phyloP scores from a whole-genome alignment of 805 yeast genomes.

The Yamadazyma akitaensis region DNA sequence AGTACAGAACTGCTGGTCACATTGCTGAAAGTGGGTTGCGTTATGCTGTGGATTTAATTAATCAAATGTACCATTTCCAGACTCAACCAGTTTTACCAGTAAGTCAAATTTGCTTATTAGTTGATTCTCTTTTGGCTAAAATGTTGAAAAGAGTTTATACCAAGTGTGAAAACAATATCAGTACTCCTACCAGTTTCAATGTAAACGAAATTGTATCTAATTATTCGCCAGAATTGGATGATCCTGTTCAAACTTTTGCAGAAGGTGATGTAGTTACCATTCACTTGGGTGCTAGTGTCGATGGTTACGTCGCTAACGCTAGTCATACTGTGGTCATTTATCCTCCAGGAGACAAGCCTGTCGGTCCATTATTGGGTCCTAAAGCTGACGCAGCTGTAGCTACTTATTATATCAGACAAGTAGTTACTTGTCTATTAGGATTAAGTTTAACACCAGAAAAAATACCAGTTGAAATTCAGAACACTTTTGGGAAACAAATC shows the following conservation, averaged over 20 bases:
- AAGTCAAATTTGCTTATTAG: conserved; percentile 74
- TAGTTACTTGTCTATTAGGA: conserved; percentile 75
- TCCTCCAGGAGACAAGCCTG: conserved; percentile 62
- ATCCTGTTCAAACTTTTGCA: conserved; percentile 45
- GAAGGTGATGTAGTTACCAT: conserved; percentile 87
- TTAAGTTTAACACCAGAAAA: conserved; percentile 74
- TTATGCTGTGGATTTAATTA: conserved; percentile 63
- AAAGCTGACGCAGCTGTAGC: conserved; percentile 91
- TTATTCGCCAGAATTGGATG: conserved; percentile 83
- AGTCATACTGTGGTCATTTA: conserved; percentile 85
- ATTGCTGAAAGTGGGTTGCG: conserved; percentile 78
- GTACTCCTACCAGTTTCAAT: conserved; percentile 87
- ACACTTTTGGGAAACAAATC: conserved; percentile 37
- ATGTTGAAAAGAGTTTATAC: conserved; percentile 60
- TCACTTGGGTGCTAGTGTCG: conserved; percentile 85
- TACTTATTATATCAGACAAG: conserved; percentile 82
- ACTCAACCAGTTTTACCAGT: conserved; percentile 41
- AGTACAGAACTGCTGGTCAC: conserved; percentile 87
- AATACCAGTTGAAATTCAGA: conserved; percentile 51
- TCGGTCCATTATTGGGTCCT: conserved; percentile 78
- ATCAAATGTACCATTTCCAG: conserved; percentile 66
- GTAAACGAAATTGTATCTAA: conserved; percentile 75
- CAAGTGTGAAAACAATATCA: conserved; percentile 82
- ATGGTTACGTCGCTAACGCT: conserved; percentile 86
- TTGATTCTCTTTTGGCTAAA: conserved; percentile 69